Percentiles rank a stretch among this genome's conserved stretches.
phyloP scores from a whole-genome alignment of 495 filamentous ascomycete species.

The Tuber borchii region DNA sequence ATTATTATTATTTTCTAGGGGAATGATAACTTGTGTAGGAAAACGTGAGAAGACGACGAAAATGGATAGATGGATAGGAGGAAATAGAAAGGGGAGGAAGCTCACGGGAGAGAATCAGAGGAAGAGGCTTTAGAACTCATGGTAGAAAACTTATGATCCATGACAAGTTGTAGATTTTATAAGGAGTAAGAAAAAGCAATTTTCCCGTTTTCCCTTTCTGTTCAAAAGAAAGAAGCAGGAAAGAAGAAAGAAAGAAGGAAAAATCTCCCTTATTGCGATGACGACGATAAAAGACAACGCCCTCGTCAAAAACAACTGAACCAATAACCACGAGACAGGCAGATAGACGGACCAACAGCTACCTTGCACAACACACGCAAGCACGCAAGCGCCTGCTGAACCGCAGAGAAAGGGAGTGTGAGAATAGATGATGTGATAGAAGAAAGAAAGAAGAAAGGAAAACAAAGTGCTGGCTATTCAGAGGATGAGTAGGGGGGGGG shows the following conservation, averaged over 20 bases:
- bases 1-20: neutral
- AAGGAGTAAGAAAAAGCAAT: neutral
- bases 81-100: conserved; percentile 1
- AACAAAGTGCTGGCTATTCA: neutral
- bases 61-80: neutral
- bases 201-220: neutral
- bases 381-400: neutral
- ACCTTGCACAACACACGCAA: neutral
- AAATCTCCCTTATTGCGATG: neutral
- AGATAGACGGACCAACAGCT: neutral
- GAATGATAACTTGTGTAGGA: neutral
- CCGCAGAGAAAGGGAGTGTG: neutral
- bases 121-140: conserved; percentile 28
- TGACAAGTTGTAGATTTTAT: conserved; percentile 12
- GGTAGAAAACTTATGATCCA: conserved; percentile 23
- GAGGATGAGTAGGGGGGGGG: conserved; percentile 15
- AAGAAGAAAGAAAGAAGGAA: neutral
- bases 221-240: neutral
- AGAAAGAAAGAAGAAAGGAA: conserved; percentile 10
- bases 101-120: conserved; percentile 32
- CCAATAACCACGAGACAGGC: neutral
- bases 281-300: neutral
- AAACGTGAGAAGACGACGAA: neutral
- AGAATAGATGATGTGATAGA: conserved; percentile 5
- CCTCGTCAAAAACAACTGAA: neutral